A percentile compares a stretch with the other conserved stretches of the same genome.
Conservation (phyloP, 2,329 filamentous ascomycete genomes). For the Phialophora expanda region DNA sequence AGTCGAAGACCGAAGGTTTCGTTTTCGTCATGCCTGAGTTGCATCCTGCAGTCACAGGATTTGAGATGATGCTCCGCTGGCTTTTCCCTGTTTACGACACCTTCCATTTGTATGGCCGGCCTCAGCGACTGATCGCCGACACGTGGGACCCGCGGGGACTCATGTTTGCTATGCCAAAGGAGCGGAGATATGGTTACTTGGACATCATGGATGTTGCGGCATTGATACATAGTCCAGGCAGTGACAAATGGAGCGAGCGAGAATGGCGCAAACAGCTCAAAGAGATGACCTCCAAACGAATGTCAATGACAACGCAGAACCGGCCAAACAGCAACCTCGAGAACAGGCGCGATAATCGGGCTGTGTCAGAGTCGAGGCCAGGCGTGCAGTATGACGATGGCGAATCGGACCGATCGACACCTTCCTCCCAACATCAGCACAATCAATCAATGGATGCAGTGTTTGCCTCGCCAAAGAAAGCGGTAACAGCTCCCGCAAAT, state of each 20-base stretch:
- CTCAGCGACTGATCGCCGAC: conserved; percentile 83
- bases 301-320: conserved; percentile 62
- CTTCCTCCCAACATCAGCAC: conserved; percentile 55
- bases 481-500: conserved; percentile 30
- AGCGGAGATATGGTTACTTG: conserved; percentile 85
- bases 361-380: conserved; percentile 39
- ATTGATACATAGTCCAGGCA: conserved; percentile 79
- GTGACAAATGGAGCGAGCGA: conserved; percentile 76
- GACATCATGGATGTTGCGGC: conserved; percentile 84
- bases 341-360: conserved; percentile 41
- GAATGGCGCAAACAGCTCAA: conserved; percentile 92
- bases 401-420: conserved; percentile 57
- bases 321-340: conserved; percentile 45
- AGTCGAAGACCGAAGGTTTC: conserved; percentile 84
- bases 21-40: conserved; percentile 98
- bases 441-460: conserved; percentile 54
- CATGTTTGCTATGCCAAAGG: conserved; percentile 97
- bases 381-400: conserved; percentile 54
- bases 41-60: conserved; percentile 87
- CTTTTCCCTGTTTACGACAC: conserved; percentile 94
- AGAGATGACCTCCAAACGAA: conserved; percentile 80
- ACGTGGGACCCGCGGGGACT: conserved; percentile 83
- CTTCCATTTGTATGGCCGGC: conserved; percentile 88
- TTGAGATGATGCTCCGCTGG: conserved; percentile 93
- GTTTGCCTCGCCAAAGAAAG: conserved; percentile 54